Conservation (phyloP, 1,284 basidiomycete genomes). For the Trichosporon faecale region DNA sequence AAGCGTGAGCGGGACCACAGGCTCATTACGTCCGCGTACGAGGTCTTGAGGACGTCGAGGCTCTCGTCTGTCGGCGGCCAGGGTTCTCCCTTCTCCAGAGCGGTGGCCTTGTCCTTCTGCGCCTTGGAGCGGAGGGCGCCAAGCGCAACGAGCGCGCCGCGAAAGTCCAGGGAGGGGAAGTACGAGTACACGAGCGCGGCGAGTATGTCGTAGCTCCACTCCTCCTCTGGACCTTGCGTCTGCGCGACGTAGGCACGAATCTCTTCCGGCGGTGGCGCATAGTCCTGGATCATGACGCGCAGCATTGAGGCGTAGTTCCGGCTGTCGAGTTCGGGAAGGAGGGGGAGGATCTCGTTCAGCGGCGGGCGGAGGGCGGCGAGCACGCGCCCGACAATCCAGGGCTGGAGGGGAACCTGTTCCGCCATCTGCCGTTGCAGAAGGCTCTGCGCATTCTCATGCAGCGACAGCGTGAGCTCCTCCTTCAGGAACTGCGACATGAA, state of each 20-base stretch:
- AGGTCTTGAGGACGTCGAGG: background rate
- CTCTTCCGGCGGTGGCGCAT: constrained; percentile 33
- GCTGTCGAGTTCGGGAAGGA: background rate
- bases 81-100: background rate
- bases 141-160: constrained; percentile 9
- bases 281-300: background rate
- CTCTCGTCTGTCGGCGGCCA: constrained; percentile 4
- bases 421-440: background rate
- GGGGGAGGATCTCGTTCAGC: background rate
- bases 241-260: constrained; percentile 23
- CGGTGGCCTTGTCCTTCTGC: background rate
- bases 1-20: constrained; percentile 6
- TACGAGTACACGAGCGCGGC: constrained; percentile 10
- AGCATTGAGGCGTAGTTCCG: background rate
- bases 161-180: constrained; percentile 9
- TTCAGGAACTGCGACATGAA: background rate
- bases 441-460: background rate
- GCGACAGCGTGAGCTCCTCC: background rate
- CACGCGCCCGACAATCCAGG: background rate
- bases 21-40: constrained; percentile 14
- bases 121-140: background rate
- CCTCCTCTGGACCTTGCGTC: constrained; percentile 9
- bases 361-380: background rate
- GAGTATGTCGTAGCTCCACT: constrained; percentile 5
- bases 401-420: background rate